These are phyloP conservation scores for Canavalia ensiformis DNA, from an alignment of 306 rosid species.

Conservation along the genomic window DNA sequence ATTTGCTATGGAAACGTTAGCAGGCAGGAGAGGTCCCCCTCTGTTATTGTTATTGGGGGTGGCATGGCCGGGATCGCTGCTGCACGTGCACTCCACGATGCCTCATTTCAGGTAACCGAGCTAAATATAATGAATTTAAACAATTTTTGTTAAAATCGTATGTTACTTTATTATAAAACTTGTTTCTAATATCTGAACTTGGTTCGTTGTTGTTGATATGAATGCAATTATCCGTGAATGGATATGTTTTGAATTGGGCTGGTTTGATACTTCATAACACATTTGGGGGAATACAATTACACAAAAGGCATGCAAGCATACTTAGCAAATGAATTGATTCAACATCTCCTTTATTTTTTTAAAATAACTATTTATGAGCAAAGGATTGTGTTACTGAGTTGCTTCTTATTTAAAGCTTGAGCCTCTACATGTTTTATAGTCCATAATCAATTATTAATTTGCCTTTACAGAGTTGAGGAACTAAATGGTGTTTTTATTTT, in stretches of 20 bases:
- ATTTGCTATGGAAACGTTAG: conserved; percentile 61
- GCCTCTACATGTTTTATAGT: conserved; percentile 6
- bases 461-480: not conserved
- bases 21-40: conserved; percentile 74
- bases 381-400: not conserved
- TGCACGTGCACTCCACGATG: conserved; percentile 94
- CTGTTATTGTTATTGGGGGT: conserved; percentile 91
- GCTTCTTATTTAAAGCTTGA: conserved; percentile 22
- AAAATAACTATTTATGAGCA: not conserved
- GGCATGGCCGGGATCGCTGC: conserved; percentile 98
- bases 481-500: conserved; percentile 26
- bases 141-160: not conserved
- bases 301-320: not conserved
- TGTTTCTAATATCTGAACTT: too few species aligned
- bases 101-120: conserved; percentile 81
- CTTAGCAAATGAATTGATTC: not conserved
- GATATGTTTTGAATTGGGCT: conserved; percentile 2
- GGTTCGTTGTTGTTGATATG: too few species aligned
- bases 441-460: not conserved
- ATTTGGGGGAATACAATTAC: conserved; percentile 3
- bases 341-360: not conserved
- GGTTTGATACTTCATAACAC: not conserved
- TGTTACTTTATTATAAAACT: too few species aligned
- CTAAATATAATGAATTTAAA: not conserved
- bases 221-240: too few species aligned